Evolutionary conservation across 2,329 filamentous ascomycete genomes (phyloP).

Genomic region (Fusarium concolor): DNA sequence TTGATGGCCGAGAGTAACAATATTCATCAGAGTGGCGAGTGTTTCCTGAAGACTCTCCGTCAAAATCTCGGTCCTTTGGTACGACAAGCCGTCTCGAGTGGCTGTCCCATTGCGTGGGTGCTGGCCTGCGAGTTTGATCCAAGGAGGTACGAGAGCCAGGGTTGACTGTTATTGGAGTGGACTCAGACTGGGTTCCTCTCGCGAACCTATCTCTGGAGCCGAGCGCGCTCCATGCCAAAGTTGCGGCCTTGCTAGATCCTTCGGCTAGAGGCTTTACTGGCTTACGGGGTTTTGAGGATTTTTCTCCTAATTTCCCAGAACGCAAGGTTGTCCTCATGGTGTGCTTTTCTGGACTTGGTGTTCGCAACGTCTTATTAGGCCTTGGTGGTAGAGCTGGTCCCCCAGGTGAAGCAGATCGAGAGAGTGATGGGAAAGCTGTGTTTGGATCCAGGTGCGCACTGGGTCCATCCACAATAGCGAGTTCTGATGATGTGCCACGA

Average conservation of each 20-base stretch:
- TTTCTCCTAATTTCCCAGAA: conserved; percentile 60
- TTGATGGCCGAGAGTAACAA: conserved; percentile 54
- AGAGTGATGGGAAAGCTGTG: conserved; percentile 34
- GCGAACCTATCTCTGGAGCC: conserved; percentile 54
- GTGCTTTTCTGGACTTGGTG: conserved; percentile 70
- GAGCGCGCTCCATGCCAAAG: conserved; percentile 69
- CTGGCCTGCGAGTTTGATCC: conserved; percentile 51
- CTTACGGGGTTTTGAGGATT: conserved; percentile 55
- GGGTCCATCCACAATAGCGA: conserved; percentile 54
- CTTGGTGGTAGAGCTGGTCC: conserved; percentile 44
- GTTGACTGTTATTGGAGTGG: conserved; percentile 32
- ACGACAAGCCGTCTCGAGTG: conserved; percentile 64
- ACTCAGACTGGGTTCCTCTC: conserved; percentile 45
- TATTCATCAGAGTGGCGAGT: conserved; percentile 57
- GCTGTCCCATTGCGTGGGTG: conserved; percentile 63
- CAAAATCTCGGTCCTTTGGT: conserved; percentile 51
- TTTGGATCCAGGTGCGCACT: conserved; percentile 33
- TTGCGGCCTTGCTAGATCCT: conserved; percentile 72
- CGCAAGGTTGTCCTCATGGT: conserved; percentile 72
- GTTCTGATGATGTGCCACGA: conserved; percentile 65
- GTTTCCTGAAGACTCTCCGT: conserved; percentile 48
- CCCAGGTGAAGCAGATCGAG: conserved; percentile 50
- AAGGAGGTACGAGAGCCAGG: conserved; percentile 43
- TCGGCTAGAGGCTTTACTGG: conserved; percentile 59
- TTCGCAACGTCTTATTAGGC: conserved; percentile 57